A percentile compares a stretch with the other conserved stretches of the same genome.
phyloP scores from a whole-genome alignment of 352 stramenopile species.

The Peronospora farinosa region DNA sequence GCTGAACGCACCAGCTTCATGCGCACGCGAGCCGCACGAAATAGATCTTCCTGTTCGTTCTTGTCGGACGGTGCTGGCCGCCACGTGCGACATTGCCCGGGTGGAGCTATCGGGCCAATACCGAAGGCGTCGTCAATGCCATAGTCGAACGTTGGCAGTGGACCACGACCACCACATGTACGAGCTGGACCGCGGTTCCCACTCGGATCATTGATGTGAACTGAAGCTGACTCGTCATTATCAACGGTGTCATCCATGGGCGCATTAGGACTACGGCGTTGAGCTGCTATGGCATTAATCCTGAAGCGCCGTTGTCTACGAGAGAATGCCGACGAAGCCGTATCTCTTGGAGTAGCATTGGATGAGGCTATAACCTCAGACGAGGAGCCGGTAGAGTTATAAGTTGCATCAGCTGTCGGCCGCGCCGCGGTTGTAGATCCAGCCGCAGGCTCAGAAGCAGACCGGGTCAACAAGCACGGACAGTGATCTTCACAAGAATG shows the following conservation, averaged over 20 bases:
- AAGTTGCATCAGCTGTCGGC: background rate
- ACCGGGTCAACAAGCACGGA: slow-evolving; percentile 21
- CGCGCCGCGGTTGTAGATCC: background rate
- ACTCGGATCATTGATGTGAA: background rate
- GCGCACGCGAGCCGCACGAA: slow-evolving; percentile 60
- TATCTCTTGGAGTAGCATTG: slow-evolving; percentile 5
- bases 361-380: slow-evolving; percentile 13
- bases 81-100: slow-evolving; percentile 29
- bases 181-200: background rate
- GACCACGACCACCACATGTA: slow-evolving; percentile 9
- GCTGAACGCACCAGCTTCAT: slow-evolving; percentile 72
- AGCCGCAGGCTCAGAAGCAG: slow-evolving; percentile 2
- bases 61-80: slow-evolving; percentile 38
- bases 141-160: slow-evolving; percentile 36
- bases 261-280: slow-evolving; percentile 17
- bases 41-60: slow-evolving; percentile 73
- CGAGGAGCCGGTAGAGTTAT: slow-evolving; percentile 1
- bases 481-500: slow-evolving; percentile 40
- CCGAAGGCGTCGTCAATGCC: slow-evolving; percentile 29
- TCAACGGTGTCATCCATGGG: slow-evolving; percentile 4
- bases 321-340: slow-evolving; percentile 1
- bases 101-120: slow-evolving; percentile 18
- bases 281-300: slow-evolving; percentile 23
- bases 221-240: slow-evolving; percentile 1
- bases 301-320: slow-evolving; percentile 29